A percentile compares a stretch with the other conserved stretches of the same genome.
Conservation (phyloP, 371 early-diverging fungal genomes). For the Apophysomyces trapeziformis region DNA sequence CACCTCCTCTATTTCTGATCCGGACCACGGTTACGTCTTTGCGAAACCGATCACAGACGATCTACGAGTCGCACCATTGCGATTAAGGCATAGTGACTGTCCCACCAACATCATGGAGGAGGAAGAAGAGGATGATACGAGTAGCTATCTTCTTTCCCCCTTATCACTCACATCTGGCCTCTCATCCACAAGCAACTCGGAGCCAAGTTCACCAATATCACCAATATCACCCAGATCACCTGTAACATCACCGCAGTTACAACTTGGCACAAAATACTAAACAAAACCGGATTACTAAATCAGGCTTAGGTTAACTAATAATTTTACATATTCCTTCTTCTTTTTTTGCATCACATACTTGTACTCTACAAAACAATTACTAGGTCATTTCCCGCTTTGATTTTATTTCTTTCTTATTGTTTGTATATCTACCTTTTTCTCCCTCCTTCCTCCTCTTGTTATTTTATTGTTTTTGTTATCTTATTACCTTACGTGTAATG, state of each 20-base stretch:
- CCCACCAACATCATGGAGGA: neutral
- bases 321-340: neutral
- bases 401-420: neutral
- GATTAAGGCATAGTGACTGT: neutral
- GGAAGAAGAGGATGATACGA: neutral
- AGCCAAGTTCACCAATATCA: neutral
- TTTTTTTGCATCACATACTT: neutral
- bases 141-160: neutral
- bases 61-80: neutral
- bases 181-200: neutral
- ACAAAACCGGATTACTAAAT: neutral
- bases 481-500: neutral
- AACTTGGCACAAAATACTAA: neutral
- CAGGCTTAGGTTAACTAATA: neutral
- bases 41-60: neutral
- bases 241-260: neutral
- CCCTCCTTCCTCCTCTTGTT: neutral
- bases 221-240: conserved; percentile 1
- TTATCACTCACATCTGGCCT: neutral
- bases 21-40: neutral
- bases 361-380: neutral
- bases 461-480: neutral
- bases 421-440: neutral
- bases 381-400: neutral
- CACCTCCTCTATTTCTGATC: neutral